A percentile compares a stretch with the other conserved stretches of the same genome.
phyloP scores from a whole-genome alignment of 2,329 filamentous ascomycete genomes.

The Taxawa tesnikishii region DNA sequence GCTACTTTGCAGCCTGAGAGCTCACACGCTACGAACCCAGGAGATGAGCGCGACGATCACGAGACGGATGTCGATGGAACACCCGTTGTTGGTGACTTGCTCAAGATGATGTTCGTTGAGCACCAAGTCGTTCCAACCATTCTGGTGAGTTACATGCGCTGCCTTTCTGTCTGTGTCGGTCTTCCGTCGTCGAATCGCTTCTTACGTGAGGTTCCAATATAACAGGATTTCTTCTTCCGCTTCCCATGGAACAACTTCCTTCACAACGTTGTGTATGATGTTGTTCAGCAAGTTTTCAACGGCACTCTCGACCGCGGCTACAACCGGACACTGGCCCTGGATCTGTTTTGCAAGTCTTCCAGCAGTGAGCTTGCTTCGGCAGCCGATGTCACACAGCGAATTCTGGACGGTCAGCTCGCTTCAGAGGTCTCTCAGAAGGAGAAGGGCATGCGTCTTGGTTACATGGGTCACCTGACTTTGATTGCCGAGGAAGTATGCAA shows the following conservation, averaged over 20 bases:
- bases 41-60: constrained; percentile 24
- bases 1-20: constrained; percentile 9
- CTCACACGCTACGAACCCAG: constrained; percentile 2
- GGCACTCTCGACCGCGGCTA: constrained; percentile 93
- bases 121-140: constrained; percentile 92
- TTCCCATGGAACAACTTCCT: constrained; percentile 99
- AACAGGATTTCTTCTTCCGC: constrained; percentile 91
- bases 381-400: constrained; percentile 78
- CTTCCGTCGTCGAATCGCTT: not conserved
- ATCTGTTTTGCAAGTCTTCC: constrained; percentile 50
- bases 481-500: constrained; percentile 98
- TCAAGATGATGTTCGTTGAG: constrained; percentile 95
- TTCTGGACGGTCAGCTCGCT: constrained; percentile 77
- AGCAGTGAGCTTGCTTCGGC: constrained; percentile 39
- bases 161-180: not conserved
- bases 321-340: constrained; percentile 79
- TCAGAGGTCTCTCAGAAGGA: constrained; percentile 77
- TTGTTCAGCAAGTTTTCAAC: constrained; percentile 98
- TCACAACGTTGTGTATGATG: constrained; percentile 97
- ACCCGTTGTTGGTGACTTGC: constrained; percentile 82
- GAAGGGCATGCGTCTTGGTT: constrained; percentile 83
- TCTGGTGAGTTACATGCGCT: constrained; percentile 49
- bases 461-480: constrained; percentile 95
- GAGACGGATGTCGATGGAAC: constrained; percentile 48
- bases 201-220: not conserved